Evolutionary conservation across 345 rosid genomes (phyloP), one percentile per base, ranked within the genome.

Genomic region (Cardamine occulta): DNA sequence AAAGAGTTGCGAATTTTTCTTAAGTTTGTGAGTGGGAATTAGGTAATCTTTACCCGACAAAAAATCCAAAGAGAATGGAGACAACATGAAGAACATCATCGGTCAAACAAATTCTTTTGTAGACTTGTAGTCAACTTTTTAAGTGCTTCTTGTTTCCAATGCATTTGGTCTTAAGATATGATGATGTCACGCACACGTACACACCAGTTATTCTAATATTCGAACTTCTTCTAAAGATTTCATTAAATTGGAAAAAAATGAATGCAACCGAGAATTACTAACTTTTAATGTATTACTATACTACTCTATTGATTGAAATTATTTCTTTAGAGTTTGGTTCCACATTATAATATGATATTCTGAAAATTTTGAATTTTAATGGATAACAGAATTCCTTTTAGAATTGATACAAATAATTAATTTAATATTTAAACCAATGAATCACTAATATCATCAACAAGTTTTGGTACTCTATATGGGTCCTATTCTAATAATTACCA

Each of bases 11-110:
- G 70, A 61, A 61, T 4, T 76, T 32, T 76, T 70, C 19, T 55
- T 63, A 44, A 6, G 75, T 40, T 76, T 76, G 65, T 44, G 71
- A 55, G 71, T 63, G 75, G 56, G 19, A 55, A 70, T 54, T 70
- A 63, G 71, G 80, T 70, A 55, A 63, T 70, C 66, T 77, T 63
- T 63, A 47, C 9, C 54, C 67, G 67, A 56, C 76, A 65, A 77
- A 70, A 55, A 56, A 70, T 70, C 76, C 67, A 77, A 77, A 63
- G 53, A 57, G 47, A 70, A 21, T 64, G 62, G 49, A 72, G 81
- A 78, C 81, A 72, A 72, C 40, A 66, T 58, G 73, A 52, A 51
- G 58, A 66, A 51, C 63, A 78, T 72, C 57, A 72, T 52, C 51
- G 52, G 68, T 72, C 77, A 78, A 59, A 72, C 73, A 48, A 66